phyloP scores from a whole-genome alignment of 2,329 filamentous ascomycete species.

The Fusarium annulatum region DNA sequence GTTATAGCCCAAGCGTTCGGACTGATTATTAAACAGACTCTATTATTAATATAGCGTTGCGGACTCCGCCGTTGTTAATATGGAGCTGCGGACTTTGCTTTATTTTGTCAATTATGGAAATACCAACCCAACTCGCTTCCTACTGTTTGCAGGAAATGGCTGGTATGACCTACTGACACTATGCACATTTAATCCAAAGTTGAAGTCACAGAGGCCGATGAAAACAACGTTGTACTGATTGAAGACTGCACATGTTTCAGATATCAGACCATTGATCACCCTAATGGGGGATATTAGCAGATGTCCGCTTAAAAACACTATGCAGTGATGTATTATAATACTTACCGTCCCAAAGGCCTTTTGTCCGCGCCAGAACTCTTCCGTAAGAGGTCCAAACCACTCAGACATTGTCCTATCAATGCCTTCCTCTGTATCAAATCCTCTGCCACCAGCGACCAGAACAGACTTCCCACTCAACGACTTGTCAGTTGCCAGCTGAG shows the following conservation, averaged over 20 bases:
- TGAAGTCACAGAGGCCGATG: fast-evolving
- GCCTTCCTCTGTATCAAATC: neutral
- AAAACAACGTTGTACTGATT: neutral
- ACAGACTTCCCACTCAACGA: neutral
- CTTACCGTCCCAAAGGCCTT: neutral
- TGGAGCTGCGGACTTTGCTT: neutral
- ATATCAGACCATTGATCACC: neutral
- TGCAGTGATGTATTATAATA: fast-evolving
- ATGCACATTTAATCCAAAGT: too few species aligned
- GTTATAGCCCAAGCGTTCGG: too few species aligned
- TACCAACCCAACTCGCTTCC: too few species aligned
- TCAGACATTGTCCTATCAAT: neutral
- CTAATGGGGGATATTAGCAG: neutral
- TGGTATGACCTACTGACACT: fast-evolving
- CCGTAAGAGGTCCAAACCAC: neutral
- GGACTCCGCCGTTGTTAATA: neutral
- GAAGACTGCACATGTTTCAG: fast-evolving
- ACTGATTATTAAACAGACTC: neutral
- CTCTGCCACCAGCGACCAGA: neutral
- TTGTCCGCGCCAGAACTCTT: neutral
- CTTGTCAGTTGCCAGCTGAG: neutral
- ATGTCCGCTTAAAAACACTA: fast-evolving
- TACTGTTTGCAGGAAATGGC: too few species aligned
- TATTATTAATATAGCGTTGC: neutral
- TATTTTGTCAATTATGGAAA: too few species aligned